Evolutionary conservation across 192 early-diverging fungal genomes (phyloP), one percentile per base, ranked within the genome.

Genomic region (Podila epicladia): DNA sequence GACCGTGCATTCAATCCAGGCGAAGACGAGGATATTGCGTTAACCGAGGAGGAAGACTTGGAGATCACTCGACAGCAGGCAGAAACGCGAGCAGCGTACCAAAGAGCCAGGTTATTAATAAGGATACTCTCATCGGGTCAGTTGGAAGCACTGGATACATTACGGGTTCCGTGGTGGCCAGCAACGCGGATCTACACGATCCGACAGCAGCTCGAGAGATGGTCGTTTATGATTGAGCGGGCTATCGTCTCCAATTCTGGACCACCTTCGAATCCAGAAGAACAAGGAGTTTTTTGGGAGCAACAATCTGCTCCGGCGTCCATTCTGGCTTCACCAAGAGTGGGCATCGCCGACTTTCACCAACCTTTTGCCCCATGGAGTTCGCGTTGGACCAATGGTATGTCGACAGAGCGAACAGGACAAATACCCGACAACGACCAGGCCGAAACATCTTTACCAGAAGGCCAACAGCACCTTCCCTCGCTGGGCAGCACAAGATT

Each of bases 201-300:
- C 41, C 61, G 73, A 12, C 66, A 69, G 29, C 65, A 64, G 31
- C 50, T 75, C 9, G 73, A 75, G 59, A 45, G 73, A 9, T 75
- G 73, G 73, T 75, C 73, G 0, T 75, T 58, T n/a, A 58, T 75
- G 67, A 64, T 75, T 19, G 73, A 75, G 24, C 67, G 64, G 32
- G 13, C 29, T 4, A 20, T 51, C 19, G 29, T 19, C 26, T 28
- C 64, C 17, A 11, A 22, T 24, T 48, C 22, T 55, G 8, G 4
- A 4, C 24, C 53, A 45, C 15, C 12, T 45, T 45, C 41, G 41
- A 45, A 45, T 45, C 53, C 1, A 6, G 53, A 55, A 31, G 7
- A n/a, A 19, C 64, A 48, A 26, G 1, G 37, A 35, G 12, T 22
- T 1, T 6, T 6, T 15, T 20, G 22, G 12, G 7, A 38, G n/a